Conservation (phyloP, 495 filamentous ascomycete genomes). For the Jackrogersella multiformis region DNA sequence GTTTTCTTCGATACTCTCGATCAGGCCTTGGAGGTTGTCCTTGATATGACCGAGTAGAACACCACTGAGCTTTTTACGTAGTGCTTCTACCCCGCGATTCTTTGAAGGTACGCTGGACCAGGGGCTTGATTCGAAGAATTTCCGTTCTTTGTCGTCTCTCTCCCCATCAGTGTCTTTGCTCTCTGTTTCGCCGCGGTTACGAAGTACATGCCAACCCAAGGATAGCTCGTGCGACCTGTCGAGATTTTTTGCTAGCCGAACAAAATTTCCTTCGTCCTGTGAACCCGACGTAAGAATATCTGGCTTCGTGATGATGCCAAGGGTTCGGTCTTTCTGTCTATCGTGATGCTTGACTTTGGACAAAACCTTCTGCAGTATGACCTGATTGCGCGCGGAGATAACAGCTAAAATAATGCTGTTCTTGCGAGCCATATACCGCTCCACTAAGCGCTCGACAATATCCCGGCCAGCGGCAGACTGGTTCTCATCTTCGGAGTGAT, state of each 20-base stretch:
- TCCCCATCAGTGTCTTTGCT: conserved; percentile 20
- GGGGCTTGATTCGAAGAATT: conserved; percentile 52
- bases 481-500: conserved; percentile 55
- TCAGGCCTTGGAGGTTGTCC: conserved; percentile 41
- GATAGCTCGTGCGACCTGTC: conserved; percentile 57
- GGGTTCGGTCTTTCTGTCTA: conserved; percentile 56
- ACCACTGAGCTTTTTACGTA: conserved; percentile 47
- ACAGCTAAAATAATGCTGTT: conserved; percentile 68
- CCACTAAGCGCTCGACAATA: conserved; percentile 61
- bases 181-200: conserved; percentile 64
- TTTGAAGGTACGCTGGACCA: conserved; percentile 49
- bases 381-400: conserved; percentile 62
- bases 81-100: conserved; percentile 42
- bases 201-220: conserved; percentile 75
- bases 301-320: conserved; percentile 70
- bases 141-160: conserved; percentile 52
- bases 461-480: conserved; percentile 54
- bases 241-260: conserved; percentile 62
- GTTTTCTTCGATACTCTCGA: conserved; percentile 40
- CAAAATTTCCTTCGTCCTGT: conserved; percentile 53
- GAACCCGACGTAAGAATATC: conserved; percentile 55
- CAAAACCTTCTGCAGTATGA: conserved; percentile 60
- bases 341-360: conserved; percentile 55
- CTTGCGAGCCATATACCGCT: conserved; percentile 65
- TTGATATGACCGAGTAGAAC: conserved; percentile 46